A percentile compares a stretch with the other conserved stretches of the same genome.
These are phyloP conservation scores for Otatea glauca DNA, from an alignment of 176 grass and related monocot species.

Conservation along the genomic window DNA sequence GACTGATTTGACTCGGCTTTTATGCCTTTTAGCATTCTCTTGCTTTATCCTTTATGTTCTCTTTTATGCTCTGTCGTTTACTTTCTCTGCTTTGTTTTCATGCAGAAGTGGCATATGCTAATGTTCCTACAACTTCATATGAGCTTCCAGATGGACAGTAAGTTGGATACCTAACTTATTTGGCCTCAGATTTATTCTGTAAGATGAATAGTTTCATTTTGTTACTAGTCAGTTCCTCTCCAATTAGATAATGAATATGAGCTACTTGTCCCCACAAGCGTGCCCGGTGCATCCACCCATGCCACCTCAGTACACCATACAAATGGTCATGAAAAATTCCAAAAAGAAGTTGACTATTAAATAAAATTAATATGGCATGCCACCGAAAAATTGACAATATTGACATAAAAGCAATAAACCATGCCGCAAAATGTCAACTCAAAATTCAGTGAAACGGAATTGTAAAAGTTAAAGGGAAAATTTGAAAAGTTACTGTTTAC, in stretches of 20 bases:
- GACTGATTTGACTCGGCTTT: slow-evolving; percentile 13
- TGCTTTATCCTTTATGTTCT: slow-evolving; percentile 24
- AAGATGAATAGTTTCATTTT: slow-evolving; percentile 29
- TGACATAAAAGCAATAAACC: not conserved
- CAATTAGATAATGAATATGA: slow-evolving; percentile 17
- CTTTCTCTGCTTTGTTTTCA: slow-evolving; percentile 45
- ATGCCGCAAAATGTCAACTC: not conserved
- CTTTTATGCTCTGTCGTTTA: slow-evolving; percentile 27
- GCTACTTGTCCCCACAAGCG: not conserved
- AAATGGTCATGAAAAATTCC: not conserved
- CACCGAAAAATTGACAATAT: not conserved
- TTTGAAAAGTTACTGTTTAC: slow-evolving; percentile 8
- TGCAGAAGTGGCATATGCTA: slow-evolving; percentile 97
- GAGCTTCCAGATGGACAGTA: slow-evolving; percentile 99
- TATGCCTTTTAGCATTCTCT: slow-evolving; percentile 15
- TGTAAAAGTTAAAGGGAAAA: slow-evolving; percentile 8
- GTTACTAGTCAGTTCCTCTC: not conserved
- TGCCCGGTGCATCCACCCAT: not conserved
- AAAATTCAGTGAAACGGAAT: slow-evolving; percentile 5
- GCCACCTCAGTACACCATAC: not conserved
- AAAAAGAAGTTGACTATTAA: not conserved
- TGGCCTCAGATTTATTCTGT: slow-evolving; percentile 18
- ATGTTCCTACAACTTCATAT: slow-evolving; percentile 97
- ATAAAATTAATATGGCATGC: slow-evolving; percentile 1
- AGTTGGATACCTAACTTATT: slow-evolving; percentile 50